Base-by-base conservation (phyloP, 2,329 filamentous ascomycete species). In the Phialemonium atrogriseum region DNA sequence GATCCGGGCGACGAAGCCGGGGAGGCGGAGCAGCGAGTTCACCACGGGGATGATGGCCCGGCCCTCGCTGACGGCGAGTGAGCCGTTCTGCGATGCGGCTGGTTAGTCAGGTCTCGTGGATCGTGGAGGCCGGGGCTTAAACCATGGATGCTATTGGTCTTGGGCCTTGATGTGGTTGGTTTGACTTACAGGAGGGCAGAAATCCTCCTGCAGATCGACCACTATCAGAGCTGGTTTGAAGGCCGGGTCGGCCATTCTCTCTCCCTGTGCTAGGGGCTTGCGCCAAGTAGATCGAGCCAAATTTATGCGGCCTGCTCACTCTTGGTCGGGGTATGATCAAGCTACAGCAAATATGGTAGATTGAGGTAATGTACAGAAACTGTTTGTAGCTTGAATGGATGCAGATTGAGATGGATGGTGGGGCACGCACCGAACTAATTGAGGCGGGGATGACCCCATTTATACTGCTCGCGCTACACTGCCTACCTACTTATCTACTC, bases 141-240 rank as follows among this genome's bases (percentile, higher is more conserved):
- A 16, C 14, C 25, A 14, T 16, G 25, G 11, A 5, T 22, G 20
- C 20, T 7, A 22, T 22, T 23, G 9, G n/a, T 9, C 21, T 23
- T 23, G 21, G n/a, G 21, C 16, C 17, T 29, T 22, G 18, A 15
- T 30, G 10, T 19, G 22, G 19, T 9, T 7, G 5, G 12, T 13
- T 13, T 7, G 13, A 27, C 79, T 62, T 61, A 91, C 86, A 10
- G 88, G 87, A 37, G 84, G 84, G 56, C 86, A 94, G 56, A 95
- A 96, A 62, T 96, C 89, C 56, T 95, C 82, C 59, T 96, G 91
- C 50, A 94, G 70, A 57, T 95, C 88, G 32, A 94, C 80, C 9
- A 94, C 70, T 28, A 94, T 58, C 15, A 77, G 58, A 3, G 71
- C 71, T 4, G 72, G 66, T 30, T 50, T 60, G 38, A 70, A 70